Conservation (phyloP, 2,329 filamentous ascomycete genomes). For the Dactylellina parvicollis region DNA sequence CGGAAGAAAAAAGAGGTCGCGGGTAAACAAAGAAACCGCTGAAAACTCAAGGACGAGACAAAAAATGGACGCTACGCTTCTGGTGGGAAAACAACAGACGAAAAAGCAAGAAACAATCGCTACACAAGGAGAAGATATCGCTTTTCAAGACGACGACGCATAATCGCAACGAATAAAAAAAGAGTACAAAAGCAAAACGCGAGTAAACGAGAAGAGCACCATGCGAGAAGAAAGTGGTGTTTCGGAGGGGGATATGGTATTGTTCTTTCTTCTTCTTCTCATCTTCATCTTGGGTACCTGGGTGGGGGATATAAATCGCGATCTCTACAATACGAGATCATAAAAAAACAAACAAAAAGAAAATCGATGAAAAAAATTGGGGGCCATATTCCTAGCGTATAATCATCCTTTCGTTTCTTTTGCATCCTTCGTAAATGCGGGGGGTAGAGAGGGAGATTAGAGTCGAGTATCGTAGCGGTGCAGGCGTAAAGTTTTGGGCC, state of each 20-base stretch:
- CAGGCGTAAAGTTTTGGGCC: too few relatives aligned
- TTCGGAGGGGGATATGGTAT: too few relatives aligned
- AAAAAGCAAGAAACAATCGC: not conserved
- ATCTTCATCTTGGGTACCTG: not conserved
- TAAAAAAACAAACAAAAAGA: conserved; percentile 24
- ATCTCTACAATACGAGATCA: conserved; percentile 51
- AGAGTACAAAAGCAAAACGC: not conserved
- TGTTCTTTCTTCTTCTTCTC: not conserved
- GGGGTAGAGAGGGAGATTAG: too few relatives aligned
- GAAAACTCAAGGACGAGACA: not conserved
- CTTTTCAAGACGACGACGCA: not conserved
- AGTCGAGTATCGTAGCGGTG: too few relatives aligned
- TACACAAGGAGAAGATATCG: not conserved
- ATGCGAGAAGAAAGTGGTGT: too few relatives aligned
- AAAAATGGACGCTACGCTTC: conserved; percentile 3
- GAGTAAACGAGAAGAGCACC: not conserved
- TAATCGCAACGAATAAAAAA: not conserved
- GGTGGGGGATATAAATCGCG: not conserved
- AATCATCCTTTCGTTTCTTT: conserved; percentile 11
- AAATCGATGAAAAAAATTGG: too few relatives aligned
- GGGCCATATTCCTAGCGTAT: conserved; percentile 5
- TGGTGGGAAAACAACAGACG: not conserved
- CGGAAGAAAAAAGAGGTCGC: not conserved
- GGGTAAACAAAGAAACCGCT: not conserved
- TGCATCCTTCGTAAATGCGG: not conserved